Base-by-base conservation (phyloP, 2,329 filamentous ascomycete genomes). In the Epichloe scottii region DNA sequence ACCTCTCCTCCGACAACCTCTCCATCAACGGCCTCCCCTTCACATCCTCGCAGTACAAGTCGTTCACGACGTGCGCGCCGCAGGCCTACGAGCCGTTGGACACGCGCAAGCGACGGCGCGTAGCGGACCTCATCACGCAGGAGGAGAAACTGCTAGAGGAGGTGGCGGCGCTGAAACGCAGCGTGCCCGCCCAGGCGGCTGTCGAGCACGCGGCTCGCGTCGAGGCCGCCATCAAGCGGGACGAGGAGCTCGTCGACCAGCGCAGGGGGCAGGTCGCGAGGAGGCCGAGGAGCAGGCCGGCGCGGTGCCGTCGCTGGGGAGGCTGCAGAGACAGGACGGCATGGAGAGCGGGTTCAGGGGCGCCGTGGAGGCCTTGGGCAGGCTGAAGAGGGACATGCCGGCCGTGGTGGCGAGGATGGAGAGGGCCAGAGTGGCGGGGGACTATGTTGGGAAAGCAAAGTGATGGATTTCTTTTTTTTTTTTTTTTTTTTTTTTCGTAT, bases 131-230 rank as follows among this genome's bases (percentile, higher is more conserved):
- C n/a, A 72, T 77, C 54, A 70, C 75, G 53, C 73, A 81, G 53
- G 81, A 84, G 57, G 80, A 84, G 60, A 78, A 79, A 59, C 71
- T 84, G 3, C 75, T 83, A 43, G 76, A 80, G 56, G 77, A 82
- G 58, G 81, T 84, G 58, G 80, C 81, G 7, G 66, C 69, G 33
- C 69, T 81, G n/a, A 81, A 81, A 63, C 73, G 75, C 54, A 64
- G 66, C 54, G 72, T 79, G 1, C 78, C 78, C 19, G 61, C 60
- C 15, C 59, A 66, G 10, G 70, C 71, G 0, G 75, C 78, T 8
- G 59, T 63, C 4, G 57, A 66, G 37, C 70, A 72, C 57, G 68
- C 71, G 41, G 68, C 71, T 42, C 63, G 62, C 21, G 60, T 74
- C 21, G 62, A 65, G 44, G 62, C 63, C 1, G 68, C 66, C 4